Base-by-base conservation (phyloP, 495 filamentous ascomycete species). In the Penicillium cataractarum region DNA sequence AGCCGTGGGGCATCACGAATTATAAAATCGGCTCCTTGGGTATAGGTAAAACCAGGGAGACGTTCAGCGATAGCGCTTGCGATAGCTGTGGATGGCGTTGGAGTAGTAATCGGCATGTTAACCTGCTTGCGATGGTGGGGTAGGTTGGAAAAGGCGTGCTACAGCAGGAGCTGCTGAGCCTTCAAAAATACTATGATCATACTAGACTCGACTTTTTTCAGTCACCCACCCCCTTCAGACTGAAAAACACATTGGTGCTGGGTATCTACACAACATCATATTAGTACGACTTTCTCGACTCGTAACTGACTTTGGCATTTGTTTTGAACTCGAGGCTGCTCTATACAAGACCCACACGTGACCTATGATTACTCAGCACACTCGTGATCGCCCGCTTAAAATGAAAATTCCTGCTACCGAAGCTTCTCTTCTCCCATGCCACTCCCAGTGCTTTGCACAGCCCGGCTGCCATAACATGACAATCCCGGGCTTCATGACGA, bases 401-500 rank as follows among this genome's bases (percentile, higher is more conserved):
- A 62, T 17, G 40, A 61, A 65, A 70, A 59, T 63, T 74, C 53
- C 33, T 13, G 31, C 32, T 21, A 19, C 24, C 44, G 37, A 51
- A 66, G 62, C 74, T 68, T 69, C 69, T 67, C 61, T 67, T 74
- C 74, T 66, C 69, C 68, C 74, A 76, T 65, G 61, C 77, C 78
- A 79, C 79, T 77, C 76, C 74, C 66, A 59, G 74, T 78, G 78
- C 71, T 75, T 57, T 76, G 75, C 76, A 78, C 66, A 84, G 80
- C 71, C 79, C 82, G 80, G 78, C 80, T 83, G 80, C 79, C 74
- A 76, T 77, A 66, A 74, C 74, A 75, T 80, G 74, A 77, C 75
- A 74, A 68, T 50, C 71, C 67, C 68, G 70, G 76, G 70, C 73
- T 71, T 74, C 61, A 67, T 74, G 64, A 67, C 75, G 76, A 69